phyloP scores from a whole-genome alignment of 257 asterid species.

The Solanum ossicruentum region DNA sequence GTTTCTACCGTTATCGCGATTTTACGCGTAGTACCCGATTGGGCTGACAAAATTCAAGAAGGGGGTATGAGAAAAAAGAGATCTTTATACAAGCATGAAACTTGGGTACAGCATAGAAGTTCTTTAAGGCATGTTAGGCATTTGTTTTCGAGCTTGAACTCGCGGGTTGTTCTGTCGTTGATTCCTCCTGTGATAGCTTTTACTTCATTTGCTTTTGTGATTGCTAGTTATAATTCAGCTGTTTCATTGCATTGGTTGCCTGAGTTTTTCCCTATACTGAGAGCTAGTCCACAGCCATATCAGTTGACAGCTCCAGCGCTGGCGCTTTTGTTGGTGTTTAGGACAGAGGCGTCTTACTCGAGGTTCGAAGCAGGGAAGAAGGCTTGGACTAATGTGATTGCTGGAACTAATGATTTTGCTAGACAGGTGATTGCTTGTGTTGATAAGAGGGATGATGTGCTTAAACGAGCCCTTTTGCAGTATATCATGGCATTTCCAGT shows the following conservation, averaged over 20 bases:
- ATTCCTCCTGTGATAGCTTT: conserved; percentile 77
- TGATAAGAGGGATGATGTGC: conserved; percentile 30
- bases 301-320: conserved; percentile 92
- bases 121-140: conserved; percentile 71
- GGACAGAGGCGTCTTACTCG: conserved; percentile 95
- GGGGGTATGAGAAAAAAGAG: conserved; percentile 53
- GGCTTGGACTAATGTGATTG: conserved; percentile 69
- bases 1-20: conserved; percentile 21
- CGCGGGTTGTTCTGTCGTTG: conserved; percentile 72
- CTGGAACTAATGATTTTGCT: conserved; percentile 67
- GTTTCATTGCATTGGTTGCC: conserved; percentile 60
- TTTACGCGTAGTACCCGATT: conserved; percentile 50
- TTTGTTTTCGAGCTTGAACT: conserved; percentile 42
- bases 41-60: conserved; percentile 66
- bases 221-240: conserved; percentile 66
- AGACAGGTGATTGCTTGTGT: conserved; percentile 65
- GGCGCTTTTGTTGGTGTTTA: conserved; percentile 81
- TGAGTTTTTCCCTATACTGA: conserved; percentile 57
- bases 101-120: conserved; percentile 79
- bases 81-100: conserved; percentile 44
- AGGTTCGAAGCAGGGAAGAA: conserved; percentile 74
- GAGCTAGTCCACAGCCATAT: conserved; percentile 80
- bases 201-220: conserved; percentile 52
- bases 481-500: conserved; percentile 84
- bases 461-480: conserved; percentile 59